A percentile compares a stretch with the other conserved stretches of the same genome.
phyloP scores from a whole-genome alignment of 495 filamentous ascomycete genomes.

The Penicillium cinerascens region DNA sequence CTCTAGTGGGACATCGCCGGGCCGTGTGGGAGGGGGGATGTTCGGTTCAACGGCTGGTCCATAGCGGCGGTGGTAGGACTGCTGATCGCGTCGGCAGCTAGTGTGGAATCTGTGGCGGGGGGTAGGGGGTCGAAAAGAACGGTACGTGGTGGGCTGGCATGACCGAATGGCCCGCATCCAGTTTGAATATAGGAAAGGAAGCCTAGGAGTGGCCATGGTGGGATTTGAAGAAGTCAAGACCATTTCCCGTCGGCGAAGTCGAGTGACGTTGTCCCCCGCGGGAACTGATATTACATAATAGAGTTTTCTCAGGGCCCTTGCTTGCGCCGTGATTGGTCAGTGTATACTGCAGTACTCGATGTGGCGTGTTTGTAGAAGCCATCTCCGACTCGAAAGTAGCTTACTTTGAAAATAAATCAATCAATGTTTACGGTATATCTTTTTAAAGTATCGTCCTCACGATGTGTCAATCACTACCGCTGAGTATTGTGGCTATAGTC shows the following conservation, averaged over 20 bases:
- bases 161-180: slow-evolving; percentile 48
- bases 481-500: too few species aligned
- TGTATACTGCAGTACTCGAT: too few species aligned
- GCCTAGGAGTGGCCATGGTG: slow-evolving; percentile 62
- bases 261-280: slow-evolving; percentile 37
- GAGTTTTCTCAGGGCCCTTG: background rate
- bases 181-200: slow-evolving; percentile 74
- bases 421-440: too few species aligned
- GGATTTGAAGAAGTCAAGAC: slow-evolving; percentile 9
- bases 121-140: slow-evolving; percentile 25
- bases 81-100: slow-evolving; percentile 36
- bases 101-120: slow-evolving; percentile 34
- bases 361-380: too few species aligned
- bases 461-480: too few species aligned
- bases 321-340: background rate
- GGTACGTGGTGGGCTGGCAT: slow-evolving; percentile 35
- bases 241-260: slow-evolving; percentile 23
- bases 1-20: slow-evolving; percentile 20
- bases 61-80: slow-evolving; percentile 49
- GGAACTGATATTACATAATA: slow-evolving; percentile 25
- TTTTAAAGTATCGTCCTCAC: too few species aligned
- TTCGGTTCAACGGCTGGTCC: slow-evolving; percentile 48
- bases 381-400: too few species aligned
- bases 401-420: too few species aligned
- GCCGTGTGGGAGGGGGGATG: slow-evolving; percentile 33